Conservation (phyloP, 306 rosid species). For the Pachyrhizus erosus region DNA sequence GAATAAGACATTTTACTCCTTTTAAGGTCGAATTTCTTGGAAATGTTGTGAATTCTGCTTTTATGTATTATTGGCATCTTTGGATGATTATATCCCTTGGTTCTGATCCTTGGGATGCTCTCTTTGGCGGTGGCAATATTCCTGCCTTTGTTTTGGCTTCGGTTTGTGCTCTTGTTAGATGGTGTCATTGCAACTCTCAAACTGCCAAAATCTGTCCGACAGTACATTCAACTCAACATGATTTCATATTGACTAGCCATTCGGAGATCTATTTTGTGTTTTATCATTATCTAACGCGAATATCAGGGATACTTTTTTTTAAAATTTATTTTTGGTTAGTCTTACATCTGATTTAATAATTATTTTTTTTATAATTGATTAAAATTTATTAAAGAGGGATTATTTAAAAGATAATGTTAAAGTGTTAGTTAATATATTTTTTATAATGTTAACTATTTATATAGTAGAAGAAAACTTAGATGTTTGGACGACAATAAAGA, state of each 20-base stretch:
- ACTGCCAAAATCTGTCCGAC: constrained; percentile 65
- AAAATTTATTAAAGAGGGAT: too few relatives aligned
- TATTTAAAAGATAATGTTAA: too few relatives aligned
- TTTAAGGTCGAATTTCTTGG: constrained; percentile 8
- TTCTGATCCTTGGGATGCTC: constrained; percentile 97
- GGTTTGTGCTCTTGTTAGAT: constrained; percentile 71
- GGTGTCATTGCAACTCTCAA: constrained; percentile 72
- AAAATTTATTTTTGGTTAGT: too few relatives aligned
- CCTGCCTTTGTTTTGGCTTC: constrained; percentile 95
- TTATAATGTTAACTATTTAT: too few relatives aligned
- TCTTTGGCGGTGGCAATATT: constrained; percentile 90
- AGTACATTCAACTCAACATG: constrained; percentile 69
- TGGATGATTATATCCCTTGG: constrained; percentile 94
- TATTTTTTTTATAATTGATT: too few relatives aligned
- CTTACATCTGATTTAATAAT: too few relatives aligned
- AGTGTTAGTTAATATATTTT: too few relatives aligned
- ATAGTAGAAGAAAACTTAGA: too few relatives aligned
- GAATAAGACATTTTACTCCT: constrained; percentile 16
- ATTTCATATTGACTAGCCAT: constrained; percentile 71
- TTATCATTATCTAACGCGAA: too few relatives aligned
- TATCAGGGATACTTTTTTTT: too few relatives aligned
- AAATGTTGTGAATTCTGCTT: constrained; percentile 24
- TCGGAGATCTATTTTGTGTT: constrained; percentile 11
- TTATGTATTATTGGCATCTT: constrained; percentile 37
- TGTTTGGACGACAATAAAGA: neutral